A percentile compares a stretch with the other conserved stretches of the same genome.
These are phyloP conservation scores for Jamesozyma hellenica DNA, from an alignment of 805 yeast species.

Conservation along the genomic window DNA sequence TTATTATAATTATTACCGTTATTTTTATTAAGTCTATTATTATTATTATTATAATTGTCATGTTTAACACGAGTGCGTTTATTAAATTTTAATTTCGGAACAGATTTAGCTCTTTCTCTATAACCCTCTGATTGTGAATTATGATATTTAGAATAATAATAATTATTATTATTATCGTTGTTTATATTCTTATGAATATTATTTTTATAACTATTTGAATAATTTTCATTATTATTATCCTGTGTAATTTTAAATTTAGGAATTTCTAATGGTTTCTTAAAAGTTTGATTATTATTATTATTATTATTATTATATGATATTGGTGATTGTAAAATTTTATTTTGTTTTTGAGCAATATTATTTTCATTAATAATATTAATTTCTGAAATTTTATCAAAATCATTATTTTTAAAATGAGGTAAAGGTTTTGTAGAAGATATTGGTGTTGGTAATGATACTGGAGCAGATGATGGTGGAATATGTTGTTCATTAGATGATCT, in stretches of 20 bases:
- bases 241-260: conserved; percentile 6
- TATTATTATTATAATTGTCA: conserved; percentile 5
- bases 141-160: background rate
- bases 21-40: conserved; percentile 8
- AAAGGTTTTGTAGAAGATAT: conserved; percentile 16
- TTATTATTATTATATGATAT: background rate
- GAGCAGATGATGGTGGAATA: conserved; percentile 26
- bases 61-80: conserved; percentile 19
- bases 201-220: background rate
- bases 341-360: background rate
- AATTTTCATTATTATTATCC: conserved; percentile 1
- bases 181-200: background rate
- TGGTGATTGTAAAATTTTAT: background rate
- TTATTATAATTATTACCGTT: conserved; percentile 6
- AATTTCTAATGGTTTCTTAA: conserved; percentile 7
- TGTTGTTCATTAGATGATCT: conserved; percentile 7
- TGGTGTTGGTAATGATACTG: conserved; percentile 26
- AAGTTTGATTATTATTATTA: background rate
- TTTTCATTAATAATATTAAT: background rate
- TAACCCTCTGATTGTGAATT: background rate
- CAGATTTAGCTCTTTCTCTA: conserved; percentile 21
- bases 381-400: background rate
- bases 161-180: background rate
- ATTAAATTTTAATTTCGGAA: conserved; percentile 24
- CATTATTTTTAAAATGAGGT: conserved; percentile 10